Percentiles rank a stretch among this genome's conserved stretches.
These are phyloP conservation scores for Metschnikowia lunata DNA, from an alignment of 805 yeast species.

Conservation along the genomic window DNA sequence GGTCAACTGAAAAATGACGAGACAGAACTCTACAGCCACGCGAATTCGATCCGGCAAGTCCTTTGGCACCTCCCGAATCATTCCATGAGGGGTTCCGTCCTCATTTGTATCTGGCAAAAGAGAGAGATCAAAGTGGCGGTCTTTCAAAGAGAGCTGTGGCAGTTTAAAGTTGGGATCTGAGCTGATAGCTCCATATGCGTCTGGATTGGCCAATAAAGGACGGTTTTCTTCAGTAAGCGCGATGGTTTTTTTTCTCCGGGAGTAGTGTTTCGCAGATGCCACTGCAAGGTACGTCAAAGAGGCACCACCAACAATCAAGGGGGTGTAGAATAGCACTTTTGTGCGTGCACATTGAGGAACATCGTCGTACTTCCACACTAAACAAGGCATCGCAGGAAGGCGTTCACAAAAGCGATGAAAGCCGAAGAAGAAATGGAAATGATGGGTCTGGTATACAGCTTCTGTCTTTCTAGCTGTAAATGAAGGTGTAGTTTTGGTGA, in stretches of 20 bases:
- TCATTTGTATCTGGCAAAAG: conserved; percentile 48
- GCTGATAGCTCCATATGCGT: conserved; percentile 30
- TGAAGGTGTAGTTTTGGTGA: too few relatives aligned
- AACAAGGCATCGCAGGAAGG: conserved; percentile 14
- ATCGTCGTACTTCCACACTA: conserved; percentile 59
- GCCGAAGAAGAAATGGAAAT: background rate
- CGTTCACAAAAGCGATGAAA: background rate
- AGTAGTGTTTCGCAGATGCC: conserved; percentile 13
- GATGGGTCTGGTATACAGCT: background rate
- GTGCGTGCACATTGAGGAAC: conserved; percentile 48
- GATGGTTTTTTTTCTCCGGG: conserved; percentile 6
- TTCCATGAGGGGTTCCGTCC: conserved; percentile 63
- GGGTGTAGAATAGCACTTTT: conserved; percentile 33
- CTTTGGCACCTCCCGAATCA: conserved; percentile 44
- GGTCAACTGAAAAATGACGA: conserved; percentile 42
- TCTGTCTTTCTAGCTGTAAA: too few relatives aligned
- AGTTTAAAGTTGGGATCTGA: conserved; percentile 5
- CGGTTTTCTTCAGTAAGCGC: conserved; percentile 23
- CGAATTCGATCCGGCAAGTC: conserved; percentile 49
- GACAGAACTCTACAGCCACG: conserved; percentile 44
- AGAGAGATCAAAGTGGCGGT: conserved; percentile 63
- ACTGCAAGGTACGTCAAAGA: conserved; percentile 24
- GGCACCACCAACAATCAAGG: conserved; percentile 27
- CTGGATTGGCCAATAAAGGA: conserved; percentile 32
- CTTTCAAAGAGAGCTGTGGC: conserved; percentile 34